These are phyloP conservation scores for Phytopythium mirpurense DNA, from an alignment of 352 stramenopile genomes.

Conservation along the genomic window DNA sequence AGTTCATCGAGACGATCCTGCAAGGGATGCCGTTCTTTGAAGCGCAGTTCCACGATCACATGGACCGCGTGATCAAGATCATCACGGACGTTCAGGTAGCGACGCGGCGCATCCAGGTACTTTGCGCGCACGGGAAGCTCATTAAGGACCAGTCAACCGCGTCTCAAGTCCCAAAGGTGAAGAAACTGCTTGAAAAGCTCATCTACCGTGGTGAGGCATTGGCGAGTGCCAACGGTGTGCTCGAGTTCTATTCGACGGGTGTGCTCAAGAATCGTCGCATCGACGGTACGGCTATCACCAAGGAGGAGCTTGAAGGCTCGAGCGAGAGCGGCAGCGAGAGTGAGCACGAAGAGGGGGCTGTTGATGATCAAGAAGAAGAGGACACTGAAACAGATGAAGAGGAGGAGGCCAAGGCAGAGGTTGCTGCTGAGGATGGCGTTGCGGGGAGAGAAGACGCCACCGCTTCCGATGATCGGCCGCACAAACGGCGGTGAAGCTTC, in stretches of 20 bases:
- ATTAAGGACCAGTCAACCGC: constrained; percentile 45
- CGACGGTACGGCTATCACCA: constrained; percentile 56
- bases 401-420: neutral
- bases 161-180: constrained; percentile 58
- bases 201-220: constrained; percentile 58
- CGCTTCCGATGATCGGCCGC: neutral
- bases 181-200: constrained; percentile 51
- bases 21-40: constrained; percentile 54
- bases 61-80: constrained; percentile 42
- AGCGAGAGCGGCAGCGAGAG: constrained; percentile 13
- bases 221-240: constrained; percentile 42
- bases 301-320: constrained; percentile 26
- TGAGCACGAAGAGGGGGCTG: constrained; percentile 15
- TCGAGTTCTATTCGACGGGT: constrained; percentile 54
- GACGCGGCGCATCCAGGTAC: constrained; percentile 52
- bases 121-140: constrained; percentile 59
- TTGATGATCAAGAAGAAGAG: constrained; percentile 12
- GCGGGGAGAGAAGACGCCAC: neutral
- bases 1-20: constrained; percentile 48
- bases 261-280: constrained; percentile 64
- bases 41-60: constrained; percentile 37
- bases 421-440: neutral
- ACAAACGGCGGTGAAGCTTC: neutral
- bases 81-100: constrained; percentile 53
- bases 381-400: constrained; percentile 18